Conservation (phyloP, 2,329 filamentous ascomycete genomes). For the Trichoderma asperellum region DNA sequence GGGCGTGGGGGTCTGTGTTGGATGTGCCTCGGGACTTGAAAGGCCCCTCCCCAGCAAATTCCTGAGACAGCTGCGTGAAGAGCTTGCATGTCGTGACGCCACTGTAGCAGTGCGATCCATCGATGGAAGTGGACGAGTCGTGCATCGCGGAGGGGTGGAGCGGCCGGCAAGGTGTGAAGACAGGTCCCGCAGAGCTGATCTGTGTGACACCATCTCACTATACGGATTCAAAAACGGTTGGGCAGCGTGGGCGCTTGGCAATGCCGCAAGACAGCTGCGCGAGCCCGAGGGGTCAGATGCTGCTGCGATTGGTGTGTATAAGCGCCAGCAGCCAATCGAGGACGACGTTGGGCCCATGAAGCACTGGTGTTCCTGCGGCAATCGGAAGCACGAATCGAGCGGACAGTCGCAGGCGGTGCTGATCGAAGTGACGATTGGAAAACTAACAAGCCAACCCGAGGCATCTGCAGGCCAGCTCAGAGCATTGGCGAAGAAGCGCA, state of each 20-base stretch:
- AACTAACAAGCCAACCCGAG: neutral
- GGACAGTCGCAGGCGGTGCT: constrained; percentile 17
- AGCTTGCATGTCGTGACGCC: neutral
- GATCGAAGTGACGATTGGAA: constrained; percentile 11
- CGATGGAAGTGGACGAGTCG: constrained; percentile 1
- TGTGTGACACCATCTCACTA: constrained; percentile 2
- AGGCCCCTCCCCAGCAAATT: constrained; percentile 18
- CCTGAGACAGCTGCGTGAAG: constrained; percentile 1
- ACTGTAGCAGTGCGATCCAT: constrained; percentile 12
- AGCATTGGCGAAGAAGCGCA: neutral
- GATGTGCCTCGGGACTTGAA: neutral
- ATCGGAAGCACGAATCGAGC: constrained; percentile 17
- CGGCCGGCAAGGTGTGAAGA: neutral
- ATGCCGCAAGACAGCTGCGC: neutral
- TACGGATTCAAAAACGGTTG: constrained; percentile 22
- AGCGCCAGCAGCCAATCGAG: constrained; percentile 17
- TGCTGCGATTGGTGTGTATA: constrained; percentile 7
- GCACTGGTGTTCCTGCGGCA: constrained; percentile 26
- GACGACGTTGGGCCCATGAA: constrained; percentile 13
- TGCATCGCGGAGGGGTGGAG: constrained; percentile 14
- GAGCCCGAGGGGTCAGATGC: neutral
- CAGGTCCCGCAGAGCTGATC: constrained; percentile 2
- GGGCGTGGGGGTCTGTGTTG: neutral
- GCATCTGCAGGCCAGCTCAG: neutral
- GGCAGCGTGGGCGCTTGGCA: constrained; percentile 13